These are phyloP conservation scores for Vigna trinervia DNA, from an alignment of 306 rosid species.

Conservation along the genomic window DNA sequence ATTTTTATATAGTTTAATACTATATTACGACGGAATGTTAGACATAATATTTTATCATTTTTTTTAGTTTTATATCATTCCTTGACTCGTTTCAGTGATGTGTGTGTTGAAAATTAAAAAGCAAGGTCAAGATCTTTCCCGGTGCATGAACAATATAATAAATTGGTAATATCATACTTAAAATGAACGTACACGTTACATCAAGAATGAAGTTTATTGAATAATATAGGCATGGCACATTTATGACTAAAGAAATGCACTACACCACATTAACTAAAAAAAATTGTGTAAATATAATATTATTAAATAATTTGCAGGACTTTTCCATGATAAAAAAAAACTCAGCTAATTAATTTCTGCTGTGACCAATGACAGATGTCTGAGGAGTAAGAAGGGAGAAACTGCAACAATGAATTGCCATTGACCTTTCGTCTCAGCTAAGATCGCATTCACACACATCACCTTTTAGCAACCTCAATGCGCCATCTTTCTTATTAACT, in stretches of 20 bases:
- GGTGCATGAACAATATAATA: not conserved
- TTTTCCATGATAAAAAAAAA: too few relatives aligned
- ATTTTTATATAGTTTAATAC: too few relatives aligned
- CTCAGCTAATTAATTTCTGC: not conserved
- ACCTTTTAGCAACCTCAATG: too few relatives aligned
- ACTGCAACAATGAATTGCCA: too few relatives aligned
- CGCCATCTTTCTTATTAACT: too few relatives aligned
- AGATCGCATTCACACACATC: not conserved
- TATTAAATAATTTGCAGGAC: too few relatives aligned
- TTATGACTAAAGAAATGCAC: slow-evolving; percentile 32
- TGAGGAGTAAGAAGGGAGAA: not conserved
- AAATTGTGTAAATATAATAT: too few relatives aligned
- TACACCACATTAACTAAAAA: too few relatives aligned
- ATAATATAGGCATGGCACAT: slow-evolving; percentile 8
- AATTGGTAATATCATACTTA: too few relatives aligned
- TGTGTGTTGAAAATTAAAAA: not conserved
- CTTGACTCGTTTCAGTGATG: not conserved
- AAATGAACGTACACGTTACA: too few relatives aligned
- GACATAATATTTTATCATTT: not conserved
- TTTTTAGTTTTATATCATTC: not conserved
- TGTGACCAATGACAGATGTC: not conserved
- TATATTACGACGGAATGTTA: too few relatives aligned
- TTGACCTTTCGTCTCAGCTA: not conserved
- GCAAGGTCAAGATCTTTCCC: slow-evolving; percentile 30
- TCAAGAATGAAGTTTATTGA: too few relatives aligned